These are phyloP conservation scores for Stramenopiles sp. DNA, from an alignment of 352 stramenopile genomes.

Conservation along the genomic window DNA sequence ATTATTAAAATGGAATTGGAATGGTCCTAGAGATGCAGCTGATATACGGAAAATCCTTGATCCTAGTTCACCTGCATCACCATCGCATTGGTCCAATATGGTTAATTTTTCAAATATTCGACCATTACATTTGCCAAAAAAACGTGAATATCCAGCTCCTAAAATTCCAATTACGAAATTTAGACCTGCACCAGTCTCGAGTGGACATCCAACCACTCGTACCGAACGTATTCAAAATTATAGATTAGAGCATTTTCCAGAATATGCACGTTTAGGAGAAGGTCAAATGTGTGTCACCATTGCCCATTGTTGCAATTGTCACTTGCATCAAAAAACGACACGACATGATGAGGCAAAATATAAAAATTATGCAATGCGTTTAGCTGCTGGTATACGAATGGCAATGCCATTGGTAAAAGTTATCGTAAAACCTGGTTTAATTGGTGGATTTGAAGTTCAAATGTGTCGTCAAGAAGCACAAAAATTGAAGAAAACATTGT, in stretches of 20 bases:
- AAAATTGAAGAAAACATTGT: background rate
- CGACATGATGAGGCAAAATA: background rate
- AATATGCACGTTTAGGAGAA: background rate
- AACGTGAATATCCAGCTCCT: background rate
- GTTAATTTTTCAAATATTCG: background rate
- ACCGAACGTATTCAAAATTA: background rate
- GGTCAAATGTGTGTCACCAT: slow-evolving; percentile 4
- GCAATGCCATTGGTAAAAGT: background rate
- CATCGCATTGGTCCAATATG: background rate
- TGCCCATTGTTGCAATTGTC: background rate
- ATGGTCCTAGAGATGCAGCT: background rate
- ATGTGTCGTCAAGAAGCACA: background rate
- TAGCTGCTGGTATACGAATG: background rate
- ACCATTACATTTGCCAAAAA: slow-evolving; percentile 5
- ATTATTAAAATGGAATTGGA: background rate
- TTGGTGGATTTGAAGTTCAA: slow-evolving; percentile 6
- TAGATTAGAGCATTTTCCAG: slow-evolving; percentile 4
- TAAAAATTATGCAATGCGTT: background rate
- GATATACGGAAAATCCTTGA: background rate
- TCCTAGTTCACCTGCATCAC: background rate
- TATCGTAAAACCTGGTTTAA: background rate
- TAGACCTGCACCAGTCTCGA: background rate
- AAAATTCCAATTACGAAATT: background rate
- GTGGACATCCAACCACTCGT: background rate
- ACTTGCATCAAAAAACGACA: background rate